Evolutionary conservation across 2,329 filamentous ascomycete genomes (phyloP).

Genomic region (Calycina herbarum): DNA sequence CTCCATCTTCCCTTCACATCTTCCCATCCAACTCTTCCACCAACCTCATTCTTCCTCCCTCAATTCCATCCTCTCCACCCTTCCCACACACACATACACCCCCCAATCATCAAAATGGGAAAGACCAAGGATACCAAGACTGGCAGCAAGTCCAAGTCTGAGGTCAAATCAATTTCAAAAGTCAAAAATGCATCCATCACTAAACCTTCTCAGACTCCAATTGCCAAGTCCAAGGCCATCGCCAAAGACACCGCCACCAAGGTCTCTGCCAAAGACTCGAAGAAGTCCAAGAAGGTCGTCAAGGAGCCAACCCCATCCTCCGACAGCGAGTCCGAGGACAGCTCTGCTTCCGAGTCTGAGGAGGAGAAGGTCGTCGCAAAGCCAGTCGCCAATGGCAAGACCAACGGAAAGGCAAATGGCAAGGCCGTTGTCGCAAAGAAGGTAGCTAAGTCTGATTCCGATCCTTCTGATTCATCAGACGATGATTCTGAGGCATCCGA

Average conservation of each 20-base stretch:
- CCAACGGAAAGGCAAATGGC: conserved; percentile 41
- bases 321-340: conserved; percentile 39
- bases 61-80: conserved; percentile 1
- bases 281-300: conserved; percentile 46
- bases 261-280: conserved; percentile 42
- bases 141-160: conserved; percentile 49
- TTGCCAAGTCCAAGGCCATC: conserved; percentile 65
- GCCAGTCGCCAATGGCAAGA: conserved; percentile 36
- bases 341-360: conserved; percentile 35
- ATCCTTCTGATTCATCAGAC: conserved; percentile 36
- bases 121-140: conserved; percentile 66
- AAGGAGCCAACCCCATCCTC: conserved; percentile 46
- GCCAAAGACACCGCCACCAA: conserved; percentile 54
- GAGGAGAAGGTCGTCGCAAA: conserved; percentile 32
- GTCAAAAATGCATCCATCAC: conserved; percentile 68
- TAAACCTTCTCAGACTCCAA: conserved; percentile 66
- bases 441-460: conserved; percentile 40
- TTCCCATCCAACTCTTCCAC: conserved; percentile 5
- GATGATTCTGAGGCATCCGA: conserved; percentile 38
- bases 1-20: conserved; percentile 18
- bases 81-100: conserved; percentile 11
- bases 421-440: conserved; percentile 38
- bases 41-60: conserved; percentile 11
- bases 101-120: conserved; percentile 52
- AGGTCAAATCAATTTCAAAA: conserved; percentile 49